phyloP scores from a whole-genome alignment of 768 basidiomycete genomes.

The Psilocybe cubensis region DNA sequence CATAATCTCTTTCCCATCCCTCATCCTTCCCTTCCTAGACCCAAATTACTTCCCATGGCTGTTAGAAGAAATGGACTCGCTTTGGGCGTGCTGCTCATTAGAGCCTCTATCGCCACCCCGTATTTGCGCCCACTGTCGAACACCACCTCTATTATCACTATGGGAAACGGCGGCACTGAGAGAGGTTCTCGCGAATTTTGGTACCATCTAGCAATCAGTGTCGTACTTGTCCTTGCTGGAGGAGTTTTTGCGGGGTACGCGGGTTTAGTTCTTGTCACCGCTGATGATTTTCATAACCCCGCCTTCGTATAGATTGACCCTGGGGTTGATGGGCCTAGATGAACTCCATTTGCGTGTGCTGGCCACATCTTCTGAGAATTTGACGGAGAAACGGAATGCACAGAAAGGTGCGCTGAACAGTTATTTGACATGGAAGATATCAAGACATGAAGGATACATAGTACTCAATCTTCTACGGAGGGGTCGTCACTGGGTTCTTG shows the following conservation, averaged over 20 bases:
- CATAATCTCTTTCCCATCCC: background rate
- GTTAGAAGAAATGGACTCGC: constrained; percentile 21
- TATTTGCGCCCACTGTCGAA: constrained; percentile 7
- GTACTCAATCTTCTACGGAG: constrained; percentile 60
- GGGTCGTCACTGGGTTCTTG: constrained; percentile 93
- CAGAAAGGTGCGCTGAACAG: constrained; percentile 53
- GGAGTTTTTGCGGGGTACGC: constrained; percentile 92
- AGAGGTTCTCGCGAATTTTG: constrained; percentile 70
- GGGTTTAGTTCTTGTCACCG: background rate
- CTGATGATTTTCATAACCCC: background rate
- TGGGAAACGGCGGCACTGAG: constrained; percentile 25
- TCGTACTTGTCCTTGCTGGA: constrained; percentile 74
- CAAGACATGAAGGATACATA: constrained; percentile 17
- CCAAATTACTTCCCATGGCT: constrained; percentile 2
- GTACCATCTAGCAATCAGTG: constrained; percentile 71
- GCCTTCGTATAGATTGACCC: constrained; percentile 62
- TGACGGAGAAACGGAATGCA: constrained; percentile 67
- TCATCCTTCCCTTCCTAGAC: background rate
- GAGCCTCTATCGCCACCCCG: constrained; percentile 17
- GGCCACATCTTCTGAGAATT: constrained; percentile 76
- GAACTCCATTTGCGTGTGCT: constrained; percentile 89
- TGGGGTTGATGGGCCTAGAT: constrained; percentile 94
- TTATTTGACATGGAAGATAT: background rate
- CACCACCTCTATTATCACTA: background rate
- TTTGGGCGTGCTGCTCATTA: constrained; percentile 11